These are phyloP conservation scores for Oryza rufipogon DNA, from an alignment of 176 grass and related monocot genomes.

Conservation along the genomic window DNA sequence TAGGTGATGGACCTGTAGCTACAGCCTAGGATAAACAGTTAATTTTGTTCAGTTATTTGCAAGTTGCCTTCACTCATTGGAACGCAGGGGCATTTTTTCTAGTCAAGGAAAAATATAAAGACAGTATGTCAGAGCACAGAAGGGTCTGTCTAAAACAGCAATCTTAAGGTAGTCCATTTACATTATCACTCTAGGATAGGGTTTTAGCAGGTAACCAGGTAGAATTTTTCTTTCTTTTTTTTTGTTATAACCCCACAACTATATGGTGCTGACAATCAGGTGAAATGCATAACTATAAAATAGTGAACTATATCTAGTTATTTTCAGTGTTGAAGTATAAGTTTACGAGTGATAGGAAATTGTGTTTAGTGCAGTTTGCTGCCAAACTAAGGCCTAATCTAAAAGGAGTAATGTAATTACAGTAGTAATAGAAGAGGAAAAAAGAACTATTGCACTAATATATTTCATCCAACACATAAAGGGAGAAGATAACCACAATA, in stretches of 20 bases:
- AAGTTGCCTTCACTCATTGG: no score
- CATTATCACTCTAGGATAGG: neutral
- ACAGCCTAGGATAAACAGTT: no score
- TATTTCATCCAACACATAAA: conserved; percentile 23
- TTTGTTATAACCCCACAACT: conserved; percentile 15
- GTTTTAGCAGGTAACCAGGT: conserved; percentile 4
- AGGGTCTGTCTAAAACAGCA: neutral
- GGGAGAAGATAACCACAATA: conserved; percentile 8
- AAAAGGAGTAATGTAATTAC: neutral
- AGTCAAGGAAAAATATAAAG: neutral
- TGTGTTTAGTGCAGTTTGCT: neutral
- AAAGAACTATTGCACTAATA: neutral
- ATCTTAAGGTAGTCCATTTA: neutral
- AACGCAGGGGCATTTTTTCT: no score
- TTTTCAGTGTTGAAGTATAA: conserved; percentile 32
- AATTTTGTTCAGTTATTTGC: no score
- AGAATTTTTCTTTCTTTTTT: neutral
- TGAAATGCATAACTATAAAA: conserved; percentile 27
- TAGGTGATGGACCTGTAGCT: no score
- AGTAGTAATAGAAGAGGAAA: conserved; percentile 1
- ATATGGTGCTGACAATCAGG: neutral
- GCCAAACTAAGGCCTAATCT: neutral
- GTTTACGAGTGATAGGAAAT: conserved; percentile 4
- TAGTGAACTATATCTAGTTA: neutral
- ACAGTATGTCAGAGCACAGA: neutral